Percentiles rank a stretch among this genome's conserved stretches.
These are phyloP conservation scores for Hanseniaspora nectarophila DNA, from an alignment of 805 yeast species.

Conservation along the genomic window DNA sequence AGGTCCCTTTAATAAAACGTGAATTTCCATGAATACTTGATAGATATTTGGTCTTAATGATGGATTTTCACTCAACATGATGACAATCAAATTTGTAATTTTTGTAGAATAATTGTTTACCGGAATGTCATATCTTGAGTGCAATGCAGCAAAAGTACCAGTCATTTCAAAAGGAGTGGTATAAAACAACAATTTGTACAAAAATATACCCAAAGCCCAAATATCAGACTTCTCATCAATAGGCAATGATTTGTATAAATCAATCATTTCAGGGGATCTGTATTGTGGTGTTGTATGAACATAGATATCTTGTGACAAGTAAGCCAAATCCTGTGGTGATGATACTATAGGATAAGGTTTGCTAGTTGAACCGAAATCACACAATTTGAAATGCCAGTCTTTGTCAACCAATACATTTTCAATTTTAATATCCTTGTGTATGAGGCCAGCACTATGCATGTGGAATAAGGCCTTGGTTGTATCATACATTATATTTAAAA, in stretches of 20 bases:
- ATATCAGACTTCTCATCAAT: constrained; percentile 87
- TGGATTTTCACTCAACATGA: constrained; percentile 77
- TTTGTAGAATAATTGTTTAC: constrained; percentile 60
- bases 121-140: constrained; percentile 72
- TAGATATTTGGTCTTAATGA: constrained; percentile 71
- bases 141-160: constrained; percentile 75
- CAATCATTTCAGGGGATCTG: constrained; percentile 92
- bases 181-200: constrained; percentile 81
- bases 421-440: constrained; percentile 88
- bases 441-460: constrained; percentile 60
- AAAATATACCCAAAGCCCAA: constrained; percentile 91
- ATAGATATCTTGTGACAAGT: constrained; percentile 71
- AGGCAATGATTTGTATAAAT: constrained; percentile 66
- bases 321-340: constrained; percentile 65
- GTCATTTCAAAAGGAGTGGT: constrained; percentile 85
- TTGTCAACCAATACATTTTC: constrained; percentile 81
- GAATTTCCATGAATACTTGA: constrained; percentile 58
- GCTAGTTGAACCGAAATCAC: constrained; percentile 89
- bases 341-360: constrained; percentile 38
- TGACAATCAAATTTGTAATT: constrained; percentile 60
- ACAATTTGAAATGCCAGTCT: constrained; percentile 58
- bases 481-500: constrained; percentile 73
- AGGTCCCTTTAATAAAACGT: constrained; percentile 39
- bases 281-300: constrained; percentile 93
- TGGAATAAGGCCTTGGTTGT: constrained; percentile 65